Conservation (phyloP, 164 flowering plant genomes). For the Magnolia kwangsiensis region DNA sequence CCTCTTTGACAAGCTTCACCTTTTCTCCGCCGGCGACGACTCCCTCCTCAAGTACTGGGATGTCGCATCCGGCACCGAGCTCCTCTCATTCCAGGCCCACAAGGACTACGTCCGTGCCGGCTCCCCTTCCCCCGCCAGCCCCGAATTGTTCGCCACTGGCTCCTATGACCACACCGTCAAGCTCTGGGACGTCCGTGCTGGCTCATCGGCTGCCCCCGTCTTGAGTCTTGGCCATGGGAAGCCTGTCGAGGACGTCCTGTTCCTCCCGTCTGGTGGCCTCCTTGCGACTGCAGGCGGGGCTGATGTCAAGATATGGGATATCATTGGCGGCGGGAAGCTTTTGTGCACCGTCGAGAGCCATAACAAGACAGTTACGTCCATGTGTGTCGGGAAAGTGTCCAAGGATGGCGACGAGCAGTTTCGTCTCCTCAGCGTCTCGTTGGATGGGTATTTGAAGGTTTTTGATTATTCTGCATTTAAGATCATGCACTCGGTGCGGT, state of each 20-base stretch:
- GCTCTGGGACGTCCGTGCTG: slow-evolving; percentile 81
- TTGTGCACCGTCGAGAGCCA: slow-evolving; percentile 71
- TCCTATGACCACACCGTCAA: slow-evolving; percentile 84
- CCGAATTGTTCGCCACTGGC: slow-evolving; percentile 64
- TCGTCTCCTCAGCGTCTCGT: slow-evolving; percentile 69
- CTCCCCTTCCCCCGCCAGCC: slow-evolving; percentile 58
- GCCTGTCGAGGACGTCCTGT: slow-evolving; percentile 75
- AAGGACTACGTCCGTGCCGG: slow-evolving; percentile 87
- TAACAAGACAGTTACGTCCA: slow-evolving; percentile 82
- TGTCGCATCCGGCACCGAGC: slow-evolving; percentile 43
- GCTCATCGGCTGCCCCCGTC: slow-evolving; percentile 23
- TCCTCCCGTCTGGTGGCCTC: slow-evolving; percentile 78
- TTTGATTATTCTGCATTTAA: slow-evolving; percentile 71
- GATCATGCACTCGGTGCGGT: slow-evolving; percentile 75
- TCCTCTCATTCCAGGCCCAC: slow-evolving; percentile 53
- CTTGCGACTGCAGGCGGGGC: slow-evolving; percentile 86
- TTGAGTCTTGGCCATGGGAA: slow-evolving; percentile 64
- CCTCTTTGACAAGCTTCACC: slow-evolving; percentile 58
- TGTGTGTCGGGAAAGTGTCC: slow-evolving; percentile 66
- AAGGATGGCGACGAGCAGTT: slow-evolving; percentile 38
- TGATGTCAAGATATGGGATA: slow-evolving; percentile 87
- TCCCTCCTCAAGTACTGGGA: slow-evolving; percentile 86
- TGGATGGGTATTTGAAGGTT: slow-evolving; percentile 93
- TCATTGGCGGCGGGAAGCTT: slow-evolving; percentile 81
- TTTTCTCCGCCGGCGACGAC: slow-evolving; percentile 87